Base-by-base conservation (phyloP, 306 rosid species). In the Hippophae tibetana region DNA sequence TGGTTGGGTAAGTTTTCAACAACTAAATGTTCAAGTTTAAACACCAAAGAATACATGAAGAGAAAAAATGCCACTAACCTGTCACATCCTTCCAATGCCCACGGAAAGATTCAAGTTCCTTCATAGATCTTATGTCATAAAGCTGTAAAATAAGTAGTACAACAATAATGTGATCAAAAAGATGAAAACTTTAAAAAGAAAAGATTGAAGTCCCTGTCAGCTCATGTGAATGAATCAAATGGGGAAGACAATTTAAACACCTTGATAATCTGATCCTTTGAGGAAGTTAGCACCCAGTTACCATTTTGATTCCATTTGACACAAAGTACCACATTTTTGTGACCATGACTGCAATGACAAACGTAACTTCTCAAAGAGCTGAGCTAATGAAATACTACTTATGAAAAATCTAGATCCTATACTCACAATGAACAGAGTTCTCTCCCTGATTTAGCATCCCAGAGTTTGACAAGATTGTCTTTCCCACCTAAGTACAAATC, bases 1-100 rank as follows among this genome's bases (percentile, higher is more conserved):
- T 9, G 50, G n/a, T 46, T 46, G 13, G 1, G 13, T 8, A 5
- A 46, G 13, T 46, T 46, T 8, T 46, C 50, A 46, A 46, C 50
- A 9, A 9, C 4, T 10, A 46, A 2, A 46, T 46, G 10, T 5
- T 46, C 0, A 31, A 31, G 38, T 31, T 31, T 31, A 31, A 31
- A 31, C 3, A 31, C 38, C 3, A 4, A 49, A 49, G 53, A 14
- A 42, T 10, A 42, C 23, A 14, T 68, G 7, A 54, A 18, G 44
- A 47, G 63, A 67, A 49, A 45, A 58, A 52, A 69, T 13, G 41
- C 68, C 71, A 82, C 80, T 71, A 70, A 92, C 99, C 66, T 45
- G 95, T 92, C 71, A 92, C 99, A 68, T 92, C 99, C 76, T 92
- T 92, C 60, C 88, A 78, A 79, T 92, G 95, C 54, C 99, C 99